Base-by-base conservation (phyloP, 2,329 filamentous ascomycete species). In the Kalmusia sp. region DNA sequence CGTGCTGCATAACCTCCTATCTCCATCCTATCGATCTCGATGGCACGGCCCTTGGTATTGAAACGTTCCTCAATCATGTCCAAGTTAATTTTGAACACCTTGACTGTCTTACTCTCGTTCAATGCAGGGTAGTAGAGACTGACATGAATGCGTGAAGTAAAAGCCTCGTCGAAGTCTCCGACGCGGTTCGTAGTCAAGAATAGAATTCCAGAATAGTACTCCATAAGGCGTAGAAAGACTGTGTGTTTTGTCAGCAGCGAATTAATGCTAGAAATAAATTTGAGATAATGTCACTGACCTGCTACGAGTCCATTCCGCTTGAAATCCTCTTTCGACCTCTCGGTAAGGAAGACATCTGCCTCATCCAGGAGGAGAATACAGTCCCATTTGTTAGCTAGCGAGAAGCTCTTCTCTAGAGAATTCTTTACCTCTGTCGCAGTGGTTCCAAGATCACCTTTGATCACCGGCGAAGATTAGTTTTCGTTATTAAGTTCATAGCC, bases 21-120 rank as follows among this genome's bases (percentile, higher is more conserved):
- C n/a, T 44, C 22, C 27, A 43, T 37, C 3, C 49, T 47, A 15
- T 80, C 77, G 21, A 76, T 79, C 54, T 82, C 78, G 61, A 80
- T 79, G 2, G 82, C 69, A 1, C 82, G 72, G 0, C 81, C 64
- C 12, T 82, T 73, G 11, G 77, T 77, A 15, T 77, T 76, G 78
- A 79, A 82, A 44, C 72, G 74, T 0, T 74, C 74, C 51, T 49
- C 44, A 17, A 75, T 71, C 70, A 82, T 77, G 24, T 76, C 73
- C 6, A 81, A 65, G 35, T 57, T 57, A 14, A 57, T 41, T 25
- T 43, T 37, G 38, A 51, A 57, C 6, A 57, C 43, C 11, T 49
- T 21, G n/a, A 45, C 28, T 5, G 54, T 59, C 24, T 48, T 43
- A 6, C 47, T 24, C 28, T 39, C 11, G 19, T 49, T 39, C 6